phyloP scores from a whole-genome alignment of 805 yeast species.

The Priceomyces carsonii region DNA sequence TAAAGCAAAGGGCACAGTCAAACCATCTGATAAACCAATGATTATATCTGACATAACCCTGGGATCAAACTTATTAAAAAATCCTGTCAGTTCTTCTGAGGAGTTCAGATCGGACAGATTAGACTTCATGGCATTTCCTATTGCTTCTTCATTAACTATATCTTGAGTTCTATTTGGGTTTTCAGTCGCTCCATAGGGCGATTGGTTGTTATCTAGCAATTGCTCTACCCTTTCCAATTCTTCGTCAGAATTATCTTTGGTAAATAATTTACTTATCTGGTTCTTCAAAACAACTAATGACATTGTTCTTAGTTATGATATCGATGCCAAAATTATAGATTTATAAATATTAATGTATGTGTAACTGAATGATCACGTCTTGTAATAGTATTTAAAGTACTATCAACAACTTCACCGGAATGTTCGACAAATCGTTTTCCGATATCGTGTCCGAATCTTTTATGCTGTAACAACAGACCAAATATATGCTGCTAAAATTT shows the following conservation, averaged over 20 bases:
- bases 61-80: slow-evolving; percentile 70
- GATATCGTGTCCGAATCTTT: too few relatives aligned
- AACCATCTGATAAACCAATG: slow-evolving; percentile 92
- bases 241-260: slow-evolving; percentile 24
- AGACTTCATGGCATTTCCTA: slow-evolving; percentile 26
- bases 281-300: slow-evolving; percentile 40
- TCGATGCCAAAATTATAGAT: not conserved
- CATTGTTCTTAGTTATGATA: slow-evolving; percentile 15
- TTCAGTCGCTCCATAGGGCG: slow-evolving; percentile 38
- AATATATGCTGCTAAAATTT: too few relatives aligned
- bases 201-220: slow-evolving; percentile 31
- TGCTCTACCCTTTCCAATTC: slow-evolving; percentile 32
- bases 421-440: too few relatives aligned
- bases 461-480: too few relatives aligned
- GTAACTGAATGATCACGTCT: too few relatives aligned
- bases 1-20: slow-evolving; percentile 97
- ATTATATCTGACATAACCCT: slow-evolving; percentile 92
- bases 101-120: slow-evolving; percentile 20
- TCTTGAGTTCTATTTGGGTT: slow-evolving; percentile 35
- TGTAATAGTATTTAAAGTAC: too few relatives aligned
- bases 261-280: slow-evolving; percentile 28
- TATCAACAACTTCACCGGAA: too few relatives aligned
- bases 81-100: slow-evolving; percentile 23
- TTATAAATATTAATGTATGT: not conserved
- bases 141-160: slow-evolving; percentile 38